phyloP scores from a whole-genome alignment of 805 yeast genomes.

The Teunomyces gatunensis region DNA sequence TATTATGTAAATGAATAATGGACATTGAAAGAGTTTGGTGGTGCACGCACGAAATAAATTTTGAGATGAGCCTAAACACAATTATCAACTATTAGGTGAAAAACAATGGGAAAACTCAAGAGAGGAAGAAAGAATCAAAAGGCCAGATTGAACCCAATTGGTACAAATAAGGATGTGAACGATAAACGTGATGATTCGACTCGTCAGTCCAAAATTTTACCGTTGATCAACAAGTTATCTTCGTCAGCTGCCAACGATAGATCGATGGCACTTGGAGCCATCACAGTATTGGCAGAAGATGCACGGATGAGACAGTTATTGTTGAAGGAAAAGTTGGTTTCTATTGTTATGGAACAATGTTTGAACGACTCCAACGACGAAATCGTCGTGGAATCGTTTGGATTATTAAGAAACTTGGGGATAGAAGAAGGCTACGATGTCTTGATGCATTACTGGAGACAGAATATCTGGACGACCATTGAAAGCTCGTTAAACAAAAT shows the following conservation, averaged over 20 bases:
- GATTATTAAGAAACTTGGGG: constrained; percentile 74
- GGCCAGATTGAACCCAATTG: constrained; percentile 36
- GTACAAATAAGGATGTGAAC: constrained; percentile 14
- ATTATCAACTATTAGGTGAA: not conserved
- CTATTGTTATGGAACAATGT: constrained; percentile 58
- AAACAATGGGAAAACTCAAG: constrained; percentile 70
- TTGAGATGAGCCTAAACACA: not conserved
- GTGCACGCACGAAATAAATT: not conserved
- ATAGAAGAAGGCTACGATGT: constrained; percentile 88
- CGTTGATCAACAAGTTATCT: constrained; percentile 63
- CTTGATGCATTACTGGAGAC: constrained; percentile 72
- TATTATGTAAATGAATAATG: not conserved
- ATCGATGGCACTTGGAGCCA: constrained; percentile 72
- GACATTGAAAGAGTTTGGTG: not conserved
- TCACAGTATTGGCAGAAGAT: constrained; percentile 71
- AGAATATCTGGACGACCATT: constrained; percentile 67
- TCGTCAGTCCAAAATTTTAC: constrained; percentile 57
- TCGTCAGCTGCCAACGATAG: constrained; percentile 69
- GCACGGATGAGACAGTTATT: constrained; percentile 57
- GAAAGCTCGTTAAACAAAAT: constrained; percentile 52
- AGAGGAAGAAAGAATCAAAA: constrained; percentile 46
- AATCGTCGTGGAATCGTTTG: constrained; percentile 76
- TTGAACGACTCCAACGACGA: constrained; percentile 69
- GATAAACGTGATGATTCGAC: constrained; percentile 44
- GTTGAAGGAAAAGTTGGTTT: constrained; percentile 69